Evolutionary conservation across 2,329 filamentous ascomycete species (phyloP).

Genomic region (Rhynchosporium graminicola): DNA sequence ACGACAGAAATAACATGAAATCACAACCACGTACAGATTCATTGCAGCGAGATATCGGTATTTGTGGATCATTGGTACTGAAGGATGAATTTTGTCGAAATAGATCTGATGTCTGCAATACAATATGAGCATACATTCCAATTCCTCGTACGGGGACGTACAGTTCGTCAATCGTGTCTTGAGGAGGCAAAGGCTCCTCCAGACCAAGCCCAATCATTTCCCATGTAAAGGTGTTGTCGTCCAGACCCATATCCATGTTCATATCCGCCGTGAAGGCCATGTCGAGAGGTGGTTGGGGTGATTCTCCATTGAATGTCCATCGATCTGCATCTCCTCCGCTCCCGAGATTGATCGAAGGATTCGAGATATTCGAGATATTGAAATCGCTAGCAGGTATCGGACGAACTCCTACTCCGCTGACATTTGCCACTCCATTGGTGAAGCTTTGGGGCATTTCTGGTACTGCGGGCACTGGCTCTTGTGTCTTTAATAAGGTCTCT

Average conservation of each 20-base stretch:
- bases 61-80: conserved; percentile 84
- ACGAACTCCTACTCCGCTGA: conserved; percentile 29
- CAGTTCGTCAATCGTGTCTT: conserved; percentile 79
- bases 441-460: conserved; percentile 32
- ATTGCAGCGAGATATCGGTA: conserved; percentile 85
- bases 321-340: conserved; percentile 54
- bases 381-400: conserved; percentile 44
- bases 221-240: conserved; percentile 69
- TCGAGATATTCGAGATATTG: conserved; percentile 48
- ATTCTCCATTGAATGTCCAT: conserved; percentile 57
- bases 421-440: conserved; percentile 21
- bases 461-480: conserved; percentile 52
- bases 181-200: conserved; percentile 67
- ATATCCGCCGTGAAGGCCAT: conserved; percentile 57
- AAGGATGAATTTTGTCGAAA: conserved; percentile 87
- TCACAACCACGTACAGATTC: conserved; percentile 61
- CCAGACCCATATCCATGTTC: conserved; percentile 48
- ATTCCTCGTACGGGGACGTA: conserved; percentile 42
- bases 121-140: conserved; percentile 19
- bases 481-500: conserved; percentile 83
- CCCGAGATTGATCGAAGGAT: conserved; percentile 46
- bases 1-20: neutral
- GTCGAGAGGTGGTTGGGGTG: conserved; percentile 50
- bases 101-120: conserved; percentile 70
- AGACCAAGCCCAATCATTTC: conserved; percentile 74